Base-by-base conservation (phyloP, 352 stramenopile genomes). In the Labyrinthula sp. region DNA sequence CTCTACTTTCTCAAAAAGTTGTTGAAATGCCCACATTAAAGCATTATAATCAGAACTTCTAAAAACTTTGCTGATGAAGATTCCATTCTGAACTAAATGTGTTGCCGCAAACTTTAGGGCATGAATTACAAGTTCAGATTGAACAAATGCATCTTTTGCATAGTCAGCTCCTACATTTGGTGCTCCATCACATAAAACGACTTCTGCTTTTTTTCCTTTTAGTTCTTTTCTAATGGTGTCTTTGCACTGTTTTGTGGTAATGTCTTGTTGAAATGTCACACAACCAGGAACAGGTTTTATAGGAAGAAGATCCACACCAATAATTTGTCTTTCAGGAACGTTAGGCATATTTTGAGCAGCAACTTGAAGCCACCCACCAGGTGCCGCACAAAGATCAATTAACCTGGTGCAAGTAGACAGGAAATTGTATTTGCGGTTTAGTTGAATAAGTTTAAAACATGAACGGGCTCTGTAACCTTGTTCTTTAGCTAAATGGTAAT, bases 371-470 rank as follows among this genome's bases (percentile, higher is more conserved):
- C 90, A 99, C 23, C 90, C 90, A 34, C 91, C 91, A 10, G 91
- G 91, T 5, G 91, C 91, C 0, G 88, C 91, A 64, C 91, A 99
- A 10, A 99, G 69, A 68, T 99, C 91, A 57, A 99, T 86, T 50
- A 90, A 88, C 3, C 94, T 80, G 47, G 90, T 89, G 34, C 85
- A 78, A 27, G 82, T 89, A 31, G 72, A 76, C 17, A 99, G 64
- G 34, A 97, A 87, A 54, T 92, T 74, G 77, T 94, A 96, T 70
- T 96, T 94, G 60, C 93, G 89, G 72, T 98, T 98, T 39, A 99
- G 85, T 68, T 93, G 79, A 61, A 95, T 91, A 26, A 99, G 73
- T 73, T 99, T 99, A 71, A 97, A 99, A 15, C 89, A 89, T 3
- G 88, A 93, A 38, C 91, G 83, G 18, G 85, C 87, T 58, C 91